Evolutionary conservation across 2,329 filamentous ascomycete genomes (phyloP).

Genomic region (Colletotrichum aenigma): DNA sequence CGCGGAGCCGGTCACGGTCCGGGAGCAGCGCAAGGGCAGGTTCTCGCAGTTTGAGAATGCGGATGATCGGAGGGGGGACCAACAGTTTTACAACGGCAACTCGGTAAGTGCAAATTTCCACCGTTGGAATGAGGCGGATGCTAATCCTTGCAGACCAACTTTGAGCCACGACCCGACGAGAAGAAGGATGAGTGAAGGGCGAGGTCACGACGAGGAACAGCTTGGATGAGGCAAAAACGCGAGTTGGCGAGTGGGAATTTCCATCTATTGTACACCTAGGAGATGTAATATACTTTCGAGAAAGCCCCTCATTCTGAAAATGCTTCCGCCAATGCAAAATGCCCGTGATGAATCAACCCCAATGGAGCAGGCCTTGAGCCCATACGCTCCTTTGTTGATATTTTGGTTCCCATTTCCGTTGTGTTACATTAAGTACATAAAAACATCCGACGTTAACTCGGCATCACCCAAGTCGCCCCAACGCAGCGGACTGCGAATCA

Average conservation of each 20-base stretch:
- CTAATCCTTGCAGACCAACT: conserved; percentile 62
- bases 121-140: neutral
- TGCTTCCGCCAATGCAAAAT: conserved; percentile 5
- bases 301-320: neutral
- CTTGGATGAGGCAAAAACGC: neutral
- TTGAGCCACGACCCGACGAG: conserved; percentile 67
- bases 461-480: neutral
- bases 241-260: conserved; percentile 11
- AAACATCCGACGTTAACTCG: neutral
- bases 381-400: neutral
- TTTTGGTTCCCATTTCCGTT: neutral
- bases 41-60: conserved; percentile 52
- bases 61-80: conserved; percentile 57
- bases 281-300: conserved; percentile 11
- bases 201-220: neutral
- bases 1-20: conserved; percentile 28
- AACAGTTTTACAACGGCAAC: conserved; percentile 91
- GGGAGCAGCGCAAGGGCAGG: conserved; percentile 23
- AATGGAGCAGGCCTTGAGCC: neutral
- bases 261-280: conserved; percentile 21
- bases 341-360: neutral
- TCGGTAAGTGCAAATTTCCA: conserved; percentile 60
- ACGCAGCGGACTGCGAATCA: neutral
- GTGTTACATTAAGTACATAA: conserved; percentile 12
- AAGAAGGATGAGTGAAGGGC: conserved; percentile 34